A percentile compares a stretch with the other conserved stretches of the same genome.
phyloP scores from a whole-genome alignment of 1,284 basidiomycete species.

The Moesziomyces antarcticus region DNA sequence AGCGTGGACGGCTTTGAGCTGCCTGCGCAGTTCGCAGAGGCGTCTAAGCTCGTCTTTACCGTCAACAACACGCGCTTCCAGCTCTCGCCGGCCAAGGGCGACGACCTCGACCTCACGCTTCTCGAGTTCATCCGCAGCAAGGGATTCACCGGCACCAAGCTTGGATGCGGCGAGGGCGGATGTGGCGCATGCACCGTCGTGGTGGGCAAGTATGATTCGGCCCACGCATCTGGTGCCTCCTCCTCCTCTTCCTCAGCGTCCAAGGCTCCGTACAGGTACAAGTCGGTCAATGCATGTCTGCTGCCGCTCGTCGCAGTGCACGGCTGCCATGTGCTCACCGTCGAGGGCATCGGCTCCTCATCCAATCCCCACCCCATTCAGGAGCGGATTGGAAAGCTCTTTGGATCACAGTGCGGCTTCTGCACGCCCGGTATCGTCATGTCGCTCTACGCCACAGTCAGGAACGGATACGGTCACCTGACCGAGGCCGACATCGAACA shows the following conservation, averaged over 20 bases:
- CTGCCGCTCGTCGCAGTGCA: slow-evolving; percentile 67
- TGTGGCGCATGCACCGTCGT: slow-evolving; percentile 68
- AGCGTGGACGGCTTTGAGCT: slow-evolving; percentile 42
- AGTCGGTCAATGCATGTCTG: slow-evolving; percentile 68
- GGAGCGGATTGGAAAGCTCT: slow-evolving; percentile 66
- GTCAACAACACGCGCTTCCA: slow-evolving; percentile 48
- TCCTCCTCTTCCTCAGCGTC: background rate
- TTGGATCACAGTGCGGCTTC: slow-evolving; percentile 68
- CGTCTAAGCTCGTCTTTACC: slow-evolving; percentile 48
- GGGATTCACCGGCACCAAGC: slow-evolving; percentile 68
- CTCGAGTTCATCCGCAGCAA: slow-evolving; percentile 67
- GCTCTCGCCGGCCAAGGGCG: slow-evolving; percentile 37
- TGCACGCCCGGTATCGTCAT: slow-evolving; percentile 67
- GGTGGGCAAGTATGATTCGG: slow-evolving; percentile 43
- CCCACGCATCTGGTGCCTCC: slow-evolving; percentile 3
- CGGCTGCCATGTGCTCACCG: slow-evolving; percentile 68
- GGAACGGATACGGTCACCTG: slow-evolving; percentile 59
- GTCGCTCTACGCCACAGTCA: slow-evolving; percentile 67
- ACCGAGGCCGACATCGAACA: slow-evolving; percentile 66
- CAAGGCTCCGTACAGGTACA: slow-evolving; percentile 59
- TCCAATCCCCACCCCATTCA: slow-evolving; percentile 68
- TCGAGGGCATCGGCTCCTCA: slow-evolving; percentile 67
- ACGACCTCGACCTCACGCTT: slow-evolving; percentile 58
- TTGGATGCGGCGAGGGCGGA: slow-evolving; percentile 68
- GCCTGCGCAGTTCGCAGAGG: slow-evolving; percentile 19